Conservation (phyloP, 2,329 filamentous ascomycete genomes). For the Sarocladium kiliense region DNA sequence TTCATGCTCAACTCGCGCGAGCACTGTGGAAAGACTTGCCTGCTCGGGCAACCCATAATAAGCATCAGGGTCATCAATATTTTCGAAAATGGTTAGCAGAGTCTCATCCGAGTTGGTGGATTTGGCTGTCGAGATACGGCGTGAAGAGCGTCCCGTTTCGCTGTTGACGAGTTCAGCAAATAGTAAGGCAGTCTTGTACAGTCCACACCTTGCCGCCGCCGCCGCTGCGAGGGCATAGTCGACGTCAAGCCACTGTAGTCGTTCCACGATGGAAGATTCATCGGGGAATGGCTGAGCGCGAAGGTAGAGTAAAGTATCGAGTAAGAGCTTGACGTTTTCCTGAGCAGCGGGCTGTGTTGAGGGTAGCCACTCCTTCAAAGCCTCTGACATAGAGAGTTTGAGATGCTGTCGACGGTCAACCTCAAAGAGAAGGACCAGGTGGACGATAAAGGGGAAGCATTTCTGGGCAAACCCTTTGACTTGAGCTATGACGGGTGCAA, state of each 20-base stretch:
- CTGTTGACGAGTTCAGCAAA: conserved; percentile 71
- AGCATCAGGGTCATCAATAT: conserved; percentile 90
- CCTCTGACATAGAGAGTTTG: conserved; percentile 59
- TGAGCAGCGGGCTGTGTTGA: conserved; percentile 32
- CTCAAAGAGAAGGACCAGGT: conserved; percentile 70
- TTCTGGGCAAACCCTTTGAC: conserved; percentile 67
- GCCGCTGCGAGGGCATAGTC: conserved; percentile 66
- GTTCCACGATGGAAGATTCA: conserved; percentile 74
- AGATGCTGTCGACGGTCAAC: conserved; percentile 54
- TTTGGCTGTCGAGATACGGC: conserved; percentile 58
- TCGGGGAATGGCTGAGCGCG: conserved; percentile 70
- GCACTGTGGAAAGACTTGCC: conserved; percentile 69
- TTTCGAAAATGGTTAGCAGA: conserved; percentile 78
- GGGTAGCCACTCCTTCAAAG: conserved; percentile 60
- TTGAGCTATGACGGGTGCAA: conserved; percentile 60
- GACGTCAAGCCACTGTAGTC: conserved; percentile 79
- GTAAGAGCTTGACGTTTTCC: conserved; percentile 64
- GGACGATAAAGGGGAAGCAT: conserved; percentile 78
- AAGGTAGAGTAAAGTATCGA: conserved; percentile 83
- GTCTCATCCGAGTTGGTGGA: conserved; percentile 58
- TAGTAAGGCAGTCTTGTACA: conserved; percentile 82
- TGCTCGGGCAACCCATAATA: conserved; percentile 88
- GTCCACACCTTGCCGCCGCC: conserved; percentile 71
- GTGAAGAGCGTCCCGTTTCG: conserved; percentile 50
- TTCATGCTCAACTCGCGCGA: conserved; percentile 84